Evolutionary conservation across 345 rosid genomes (phyloP).

Genomic region (Corymbia maculata): DNA sequence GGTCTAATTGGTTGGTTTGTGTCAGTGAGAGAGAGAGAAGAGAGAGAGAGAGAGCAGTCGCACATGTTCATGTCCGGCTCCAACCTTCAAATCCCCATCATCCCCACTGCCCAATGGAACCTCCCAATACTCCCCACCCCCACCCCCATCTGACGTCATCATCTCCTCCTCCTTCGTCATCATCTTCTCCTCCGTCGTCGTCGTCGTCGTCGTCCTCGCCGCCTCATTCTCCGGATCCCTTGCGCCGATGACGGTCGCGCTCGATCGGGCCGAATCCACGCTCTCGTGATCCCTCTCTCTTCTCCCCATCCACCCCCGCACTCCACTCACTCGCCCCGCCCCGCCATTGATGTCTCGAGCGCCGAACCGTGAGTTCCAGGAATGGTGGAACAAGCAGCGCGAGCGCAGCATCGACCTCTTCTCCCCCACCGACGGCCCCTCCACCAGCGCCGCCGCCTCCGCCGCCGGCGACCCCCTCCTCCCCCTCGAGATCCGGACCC

Average conservation of each 20-base stretch:
- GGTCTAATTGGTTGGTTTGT: neutral
- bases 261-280: neutral
- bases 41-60: neutral
- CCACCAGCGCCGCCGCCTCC: neutral
- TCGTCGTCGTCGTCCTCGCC: neutral
- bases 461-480: conserved; percentile 13
- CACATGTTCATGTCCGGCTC: neutral
- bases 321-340: neutral
- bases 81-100: neutral
- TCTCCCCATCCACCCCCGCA: neutral
- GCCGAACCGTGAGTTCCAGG: conserved; percentile 13
- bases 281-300: neutral
- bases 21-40: neutral
- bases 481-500: conserved; percentile 45
- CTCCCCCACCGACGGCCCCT: neutral
- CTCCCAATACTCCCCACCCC: neutral
- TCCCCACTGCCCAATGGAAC: neutral
- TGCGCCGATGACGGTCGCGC: neutral
- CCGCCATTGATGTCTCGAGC: conserved; percentile 8
- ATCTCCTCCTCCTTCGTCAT: neutral
- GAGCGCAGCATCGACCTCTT: conserved; percentile 18
- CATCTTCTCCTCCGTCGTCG: neutral
- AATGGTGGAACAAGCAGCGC: conserved; percentile 72
- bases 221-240: neutral
- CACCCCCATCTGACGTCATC: neutral